Evolutionary conservation across 352 stramenopile genomes (phyloP).

Genomic region (Pythium oligandrum): DNA sequence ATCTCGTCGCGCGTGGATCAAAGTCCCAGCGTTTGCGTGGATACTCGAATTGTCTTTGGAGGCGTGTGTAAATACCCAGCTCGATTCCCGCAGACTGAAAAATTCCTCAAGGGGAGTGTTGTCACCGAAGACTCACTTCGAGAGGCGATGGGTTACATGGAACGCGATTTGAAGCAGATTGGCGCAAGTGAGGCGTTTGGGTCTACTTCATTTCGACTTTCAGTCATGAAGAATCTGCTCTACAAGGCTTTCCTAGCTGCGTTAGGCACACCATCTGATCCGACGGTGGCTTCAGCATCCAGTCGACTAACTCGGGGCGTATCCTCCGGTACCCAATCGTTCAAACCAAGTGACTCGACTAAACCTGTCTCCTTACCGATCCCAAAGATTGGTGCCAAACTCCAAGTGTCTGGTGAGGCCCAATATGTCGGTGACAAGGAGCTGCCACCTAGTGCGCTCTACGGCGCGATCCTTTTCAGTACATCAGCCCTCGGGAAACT

Average conservation of each 20-base stretch:
- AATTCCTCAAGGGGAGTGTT: constrained; percentile 11
- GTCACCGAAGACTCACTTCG: constrained; percentile 18
- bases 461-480: constrained; percentile 29
- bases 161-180: constrained; percentile 20
- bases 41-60: constrained; percentile 27
- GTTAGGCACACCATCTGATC: constrained; percentile 6
- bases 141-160: constrained; percentile 5
- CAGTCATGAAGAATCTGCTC: constrained; percentile 30
- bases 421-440: constrained; percentile 34
- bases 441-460: constrained; percentile 18
- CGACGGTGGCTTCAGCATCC: constrained; percentile 12
- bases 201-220: constrained; percentile 16
- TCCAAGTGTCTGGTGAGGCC: constrained; percentile 42
- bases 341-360: constrained; percentile 18
- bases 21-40: constrained; percentile 10
- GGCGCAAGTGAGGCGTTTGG: constrained; percentile 26
- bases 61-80: constrained; percentile 25
- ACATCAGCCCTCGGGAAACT: constrained; percentile 15
- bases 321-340: constrained; percentile 23
- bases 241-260: constrained; percentile 24
- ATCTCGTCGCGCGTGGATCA: constrained; percentile 10
- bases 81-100: constrained; percentile 21
- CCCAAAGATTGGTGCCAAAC: constrained; percentile 31
- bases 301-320: constrained; percentile 15
- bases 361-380: constrained; percentile 28